phyloP scores from a whole-genome alignment of 345 rosid genomes.

The Populus simonii region DNA sequence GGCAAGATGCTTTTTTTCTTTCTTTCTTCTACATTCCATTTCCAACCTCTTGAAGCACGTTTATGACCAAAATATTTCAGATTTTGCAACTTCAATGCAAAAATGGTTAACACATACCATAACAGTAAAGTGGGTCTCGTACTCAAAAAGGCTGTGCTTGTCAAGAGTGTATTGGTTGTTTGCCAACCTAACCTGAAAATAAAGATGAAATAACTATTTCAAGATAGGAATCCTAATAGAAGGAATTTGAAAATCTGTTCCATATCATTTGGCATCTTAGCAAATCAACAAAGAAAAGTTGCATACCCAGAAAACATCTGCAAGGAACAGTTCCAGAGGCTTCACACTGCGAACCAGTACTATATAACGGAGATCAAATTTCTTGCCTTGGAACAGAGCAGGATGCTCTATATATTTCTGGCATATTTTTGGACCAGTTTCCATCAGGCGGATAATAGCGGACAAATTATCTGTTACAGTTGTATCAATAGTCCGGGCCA shows the following conservation, averaged over 20 bases:
- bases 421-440: slow-evolving; percentile 98
- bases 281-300: background rate
- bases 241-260: too few relatives aligned
- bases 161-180: slow-evolving; percentile 78
- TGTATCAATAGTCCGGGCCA: slow-evolving; percentile 96
- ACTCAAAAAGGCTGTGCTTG: slow-evolving; percentile 75
- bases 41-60: background rate
- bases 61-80: background rate
- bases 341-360: slow-evolving; percentile 67
- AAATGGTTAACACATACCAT: slow-evolving; percentile 55
- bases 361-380: slow-evolving; percentile 83
- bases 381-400: slow-evolving; percentile 72
- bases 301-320: slow-evolving; percentile 88
- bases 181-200: slow-evolving; percentile 79
- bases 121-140: slow-evolving; percentile 95
- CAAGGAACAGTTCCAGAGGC: slow-evolving; percentile 73
- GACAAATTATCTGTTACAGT: slow-evolving; percentile 71
- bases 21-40: background rate
- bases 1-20: background rate
- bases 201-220: background rate
- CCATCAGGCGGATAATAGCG: slow-evolving; percentile 88
- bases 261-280: background rate
- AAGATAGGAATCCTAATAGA: too few relatives aligned
- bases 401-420: slow-evolving; percentile 95
- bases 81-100: background rate